Evolutionary conservation across 164 flowering plant species (phyloP), one percentile per base, ranked within the genome.

Genomic region (grape (Vitis vinifera)): DNA sequence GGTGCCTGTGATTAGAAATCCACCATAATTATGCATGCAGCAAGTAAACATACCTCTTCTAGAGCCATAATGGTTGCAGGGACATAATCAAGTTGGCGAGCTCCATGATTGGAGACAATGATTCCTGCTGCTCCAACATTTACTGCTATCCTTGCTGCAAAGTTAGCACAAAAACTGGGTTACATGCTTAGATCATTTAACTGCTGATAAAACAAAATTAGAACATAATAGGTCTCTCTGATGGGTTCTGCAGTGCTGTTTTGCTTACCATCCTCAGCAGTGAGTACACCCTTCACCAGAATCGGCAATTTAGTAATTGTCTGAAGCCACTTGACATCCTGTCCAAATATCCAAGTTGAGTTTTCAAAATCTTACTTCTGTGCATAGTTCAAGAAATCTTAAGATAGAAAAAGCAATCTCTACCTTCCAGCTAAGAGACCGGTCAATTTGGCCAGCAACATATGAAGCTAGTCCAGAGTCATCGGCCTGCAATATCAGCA

Each of bases 31-130:
- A 6, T 62, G 48, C 29, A 50, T 10, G 44, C 14, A 5, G 14
- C 8, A 23, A 29, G 10, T 57, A 9, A 59, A 17, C 19, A 2
- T 77, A 92, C 99, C 96, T 94, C 98, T 82, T 94, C 97, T 74
- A 94, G 72, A 73, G 88, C 87, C 81, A 77, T 78, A 48, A 90
- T 89, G 55, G 97, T 90, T 56, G 99, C 88, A 55, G 97, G 97
- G 50, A 79, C 91, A 79, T 89, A 94, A 72, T 94, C 97, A 29
- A 94, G 94, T 71, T 94, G 97, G 62, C 98, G 91, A 80, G 94
- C 98, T 70, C 97, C 99, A 78, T 93, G 99, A 66, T 94, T 94
- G 10, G 99, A 94, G 51, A 94, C 99, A 31, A 94, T 91, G 73
- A 92, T 88, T 62, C 99, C 99, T 27, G 96, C 91, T 67, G 85